Evolutionary conservation across 192 early-diverging fungal species (phyloP), one percentile per base, ranked within the genome.

Genomic region (Linnemannia schmuckeri): DNA sequence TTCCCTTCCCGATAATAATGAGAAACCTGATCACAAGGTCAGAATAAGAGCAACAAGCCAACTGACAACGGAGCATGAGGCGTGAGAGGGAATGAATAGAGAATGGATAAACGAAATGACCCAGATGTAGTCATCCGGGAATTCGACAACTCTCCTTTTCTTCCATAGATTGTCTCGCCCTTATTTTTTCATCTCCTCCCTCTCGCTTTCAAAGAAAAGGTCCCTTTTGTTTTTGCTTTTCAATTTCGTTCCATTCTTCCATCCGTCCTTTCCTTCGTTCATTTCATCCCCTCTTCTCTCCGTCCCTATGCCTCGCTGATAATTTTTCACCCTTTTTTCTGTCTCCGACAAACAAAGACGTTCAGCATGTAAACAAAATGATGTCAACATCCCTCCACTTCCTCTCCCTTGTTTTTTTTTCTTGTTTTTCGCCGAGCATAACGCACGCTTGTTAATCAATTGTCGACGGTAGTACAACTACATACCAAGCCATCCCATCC

Each of bases 11-110:
- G 61, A 66, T 22, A 52, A 52, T 52, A 33, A 30, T 33, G 61
- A 27, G 61, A 66, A 66, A 66, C 61, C 61, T 30, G 61, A 33
- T 66, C 61, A 33, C 61, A 66, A 66, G 61, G 27, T 30, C 69
- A 35, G 35, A 42, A 42, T 38, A 20, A 41, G 35, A 71, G 20
- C 35, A 41, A 71, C 22, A 42, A 71, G 40, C 3, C 33, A 66
- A 24, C 61, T 68, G 12, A 4, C 66, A 68, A 35, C 27, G 27
- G 61, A 66, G 27, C n/a, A 66, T 15, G 12, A 33, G 27, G 27
- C 30, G 33, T 4, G 30, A 15, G 12, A 15, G 30, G 27, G 55
- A 6, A 66, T 33, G 61, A 12, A 66, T 30, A 12, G 18, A 35
- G 6, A 22, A n/a, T 38, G 35, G 69, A 24, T 40, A 70, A 38